A percentile compares a stretch with the other conserved stretches of the same genome.
phyloP scores from a whole-genome alignment of 169 alveolate genomes.

The Cystoisospora suis region DNA sequence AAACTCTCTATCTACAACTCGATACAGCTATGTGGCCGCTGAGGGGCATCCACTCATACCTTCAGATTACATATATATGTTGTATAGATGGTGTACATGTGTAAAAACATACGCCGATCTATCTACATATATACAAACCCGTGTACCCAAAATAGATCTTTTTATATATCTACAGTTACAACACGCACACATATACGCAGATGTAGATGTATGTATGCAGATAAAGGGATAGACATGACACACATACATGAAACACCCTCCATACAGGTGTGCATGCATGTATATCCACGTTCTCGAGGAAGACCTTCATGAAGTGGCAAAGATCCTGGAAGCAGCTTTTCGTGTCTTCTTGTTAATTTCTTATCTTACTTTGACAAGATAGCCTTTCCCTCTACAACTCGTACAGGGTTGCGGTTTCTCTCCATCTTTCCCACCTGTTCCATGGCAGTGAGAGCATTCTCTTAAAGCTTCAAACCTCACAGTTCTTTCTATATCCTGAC shows the following conservation, averaged over 20 bases:
- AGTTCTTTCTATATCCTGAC: background rate
- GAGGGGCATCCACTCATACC: no score
- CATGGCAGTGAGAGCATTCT: background rate
- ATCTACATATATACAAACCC: background rate
- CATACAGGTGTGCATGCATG: background rate
- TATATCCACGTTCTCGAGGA: background rate
- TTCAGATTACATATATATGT: no score
- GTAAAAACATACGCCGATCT: background rate
- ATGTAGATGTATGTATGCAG: background rate
- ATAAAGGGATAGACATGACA: background rate
- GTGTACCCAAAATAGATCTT: background rate
- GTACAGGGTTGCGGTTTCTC: background rate
- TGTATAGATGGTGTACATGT: no score
- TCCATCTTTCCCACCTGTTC: conserved; percentile 8
- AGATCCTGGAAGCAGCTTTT: background rate
- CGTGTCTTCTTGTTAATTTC: background rate
- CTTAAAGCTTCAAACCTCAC: background rate
- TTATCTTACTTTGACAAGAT: background rate
- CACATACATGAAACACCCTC: background rate
- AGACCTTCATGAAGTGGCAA: background rate
- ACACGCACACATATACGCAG: background rate
- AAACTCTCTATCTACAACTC: no score
- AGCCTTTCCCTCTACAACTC: conserved; percentile 30
- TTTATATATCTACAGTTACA: background rate
- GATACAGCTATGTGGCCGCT: no score